phyloP scores from a whole-genome alignment of 2,329 filamentous ascomycete species.

The Cordyceps fumosorosea region DNA sequence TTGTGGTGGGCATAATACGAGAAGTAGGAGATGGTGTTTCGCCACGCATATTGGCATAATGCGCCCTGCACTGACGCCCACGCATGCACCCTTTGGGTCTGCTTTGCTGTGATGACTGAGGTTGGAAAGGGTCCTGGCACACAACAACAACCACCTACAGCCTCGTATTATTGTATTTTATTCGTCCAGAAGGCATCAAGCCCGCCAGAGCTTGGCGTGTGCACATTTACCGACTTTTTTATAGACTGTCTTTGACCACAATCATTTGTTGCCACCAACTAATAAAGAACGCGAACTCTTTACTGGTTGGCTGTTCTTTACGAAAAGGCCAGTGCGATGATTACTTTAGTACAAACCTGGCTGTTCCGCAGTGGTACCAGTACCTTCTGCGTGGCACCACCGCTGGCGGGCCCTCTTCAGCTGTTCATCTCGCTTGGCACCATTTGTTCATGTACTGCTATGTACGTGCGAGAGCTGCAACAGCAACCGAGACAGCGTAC shows the following conservation, averaged over 20 bases:
- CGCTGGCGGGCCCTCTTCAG: not conserved
- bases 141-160: not conserved
- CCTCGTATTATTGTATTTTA: not conserved
- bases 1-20: slow-evolving; percentile 4
- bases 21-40: not conserved
- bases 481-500: not conserved
- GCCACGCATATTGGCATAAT: not conserved
- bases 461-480: not conserved
- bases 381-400: not conserved
- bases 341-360: too few species aligned
- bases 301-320: too few species aligned
- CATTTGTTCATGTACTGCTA: not conserved
- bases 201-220: too few species aligned
- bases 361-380: too few species aligned
- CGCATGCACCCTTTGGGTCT: not conserved
- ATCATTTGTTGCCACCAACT: too few species aligned
- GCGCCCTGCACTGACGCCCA: not conserved
- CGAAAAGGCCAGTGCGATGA: too few species aligned
- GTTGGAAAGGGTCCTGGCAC: not conserved
- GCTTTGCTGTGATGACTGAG: not conserved
- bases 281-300: too few species aligned
- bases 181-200: too few species aligned
- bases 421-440: slow-evolving; percentile 3
- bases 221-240: too few species aligned
- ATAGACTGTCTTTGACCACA: too few species aligned